phyloP scores from a whole-genome alignment of 805 yeast species.

The Ogataea chonburiensis region DNA sequence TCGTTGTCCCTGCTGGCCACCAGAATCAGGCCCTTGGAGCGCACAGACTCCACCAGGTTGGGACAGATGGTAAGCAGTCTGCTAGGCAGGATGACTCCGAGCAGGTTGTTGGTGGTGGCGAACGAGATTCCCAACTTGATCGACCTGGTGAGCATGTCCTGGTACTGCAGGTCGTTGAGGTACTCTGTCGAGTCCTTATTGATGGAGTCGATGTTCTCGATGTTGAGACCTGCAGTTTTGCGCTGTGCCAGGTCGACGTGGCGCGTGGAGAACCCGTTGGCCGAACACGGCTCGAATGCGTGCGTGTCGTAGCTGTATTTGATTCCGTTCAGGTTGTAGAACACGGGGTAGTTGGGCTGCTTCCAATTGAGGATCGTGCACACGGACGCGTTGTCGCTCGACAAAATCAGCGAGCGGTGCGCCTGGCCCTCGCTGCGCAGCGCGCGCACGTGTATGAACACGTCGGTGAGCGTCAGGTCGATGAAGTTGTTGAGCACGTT shows the following conservation, averaged over 20 bases:
- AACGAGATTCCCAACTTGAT: constrained; percentile 80
- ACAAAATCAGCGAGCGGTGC: constrained; percentile 71
- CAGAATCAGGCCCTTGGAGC: constrained; percentile 77
- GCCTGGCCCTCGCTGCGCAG: constrained; percentile 34
- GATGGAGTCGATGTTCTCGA: constrained; percentile 36
- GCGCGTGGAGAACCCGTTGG: constrained; percentile 38
- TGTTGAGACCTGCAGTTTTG: constrained; percentile 26
- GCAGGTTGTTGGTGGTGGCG: constrained; percentile 76
- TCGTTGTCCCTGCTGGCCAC: constrained; percentile 46
- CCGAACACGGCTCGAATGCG: constrained; percentile 38
- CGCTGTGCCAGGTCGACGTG: constrained; percentile 5
- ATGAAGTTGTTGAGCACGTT: constrained; percentile 65
- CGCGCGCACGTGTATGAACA: constrained; percentile 75
- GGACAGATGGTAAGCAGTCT: constrained; percentile 73
- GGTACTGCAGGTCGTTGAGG: constrained; percentile 32
- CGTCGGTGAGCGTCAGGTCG: constrained; percentile 66
- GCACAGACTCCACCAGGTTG: constrained; percentile 66
- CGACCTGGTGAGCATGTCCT: constrained; percentile 56
- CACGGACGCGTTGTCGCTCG: constrained; percentile 84
- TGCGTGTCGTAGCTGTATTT: constrained; percentile 33
- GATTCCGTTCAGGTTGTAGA: constrained; percentile 76
- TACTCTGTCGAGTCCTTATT: constrained; percentile 37
- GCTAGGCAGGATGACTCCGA: constrained; percentile 79
- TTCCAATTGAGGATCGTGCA: constrained; percentile 97
- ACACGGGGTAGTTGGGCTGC: constrained; percentile 96